Base-by-base conservation (phyloP, 1,284 basidiomycete species). In the Ustilago vetiveriae region DNA sequence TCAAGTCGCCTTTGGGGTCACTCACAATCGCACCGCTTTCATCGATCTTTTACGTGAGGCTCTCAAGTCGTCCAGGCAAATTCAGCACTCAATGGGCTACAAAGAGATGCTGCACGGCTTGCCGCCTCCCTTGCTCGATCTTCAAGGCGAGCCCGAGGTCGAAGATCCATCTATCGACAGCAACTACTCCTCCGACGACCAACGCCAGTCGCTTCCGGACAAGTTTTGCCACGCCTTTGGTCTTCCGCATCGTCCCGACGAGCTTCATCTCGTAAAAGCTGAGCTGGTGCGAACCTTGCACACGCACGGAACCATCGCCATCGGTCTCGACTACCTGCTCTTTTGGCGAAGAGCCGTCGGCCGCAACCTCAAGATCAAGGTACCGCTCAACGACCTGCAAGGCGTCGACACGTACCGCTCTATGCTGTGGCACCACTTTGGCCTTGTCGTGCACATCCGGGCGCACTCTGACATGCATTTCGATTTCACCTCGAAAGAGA, bases 361-460 rank as follows among this genome's bases (percentile, higher is more conserved):
- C 36, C 43, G 64, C 33, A 75, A 74, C 21, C 67, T 74, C 30
- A 70, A 73, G 37, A 49, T 79, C 56, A 62, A 65, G 33, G 56
- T 80, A 3, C 78, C 76, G 1, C 59, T 80, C 30, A 68, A 52
- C 33, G 71, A 79, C 17, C 38, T 80, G 14, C 70, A 64, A 13
- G 60, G 64, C 24, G 74, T 65, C 29, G 59, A 62, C n/a, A 57
- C 55, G 13, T 57, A 56, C 22, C 45, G 58, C 16, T 54, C 75
- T n/a, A 70, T 79, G 51, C 56, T 68, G 21, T 79, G 72, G 53
- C 75, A 72, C 27, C 65, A 75, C 23, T 60, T 62, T 26, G 76
- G 78, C 8, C 48, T 80, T 8, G 62, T 62, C 6, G 42, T 78
- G 10, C 75, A 79, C 53, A 58, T 80, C 32, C 40, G 45, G 4